Evolutionary conservation across 2,329 filamentous ascomycete genomes (phyloP).

Genomic region (Diaporthe amygdali): DNA sequence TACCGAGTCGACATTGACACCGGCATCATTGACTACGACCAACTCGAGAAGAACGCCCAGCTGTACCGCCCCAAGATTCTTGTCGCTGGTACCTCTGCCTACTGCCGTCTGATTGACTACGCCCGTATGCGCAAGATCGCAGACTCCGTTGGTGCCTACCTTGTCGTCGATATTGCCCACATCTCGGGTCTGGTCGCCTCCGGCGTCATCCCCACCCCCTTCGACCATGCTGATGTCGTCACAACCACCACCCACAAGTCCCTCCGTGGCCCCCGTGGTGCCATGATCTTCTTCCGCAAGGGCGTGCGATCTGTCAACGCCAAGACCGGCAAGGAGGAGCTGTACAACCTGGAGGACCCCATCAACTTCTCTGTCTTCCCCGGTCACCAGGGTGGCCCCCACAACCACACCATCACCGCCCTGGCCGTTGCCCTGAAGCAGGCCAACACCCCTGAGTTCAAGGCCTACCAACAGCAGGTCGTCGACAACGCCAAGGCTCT

Average conservation of each 20-base stretch:
- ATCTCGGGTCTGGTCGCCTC: slow-evolving; percentile 96
- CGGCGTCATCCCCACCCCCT: slow-evolving; percentile 91
- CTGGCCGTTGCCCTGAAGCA: slow-evolving; percentile 95
- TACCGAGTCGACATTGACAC: slow-evolving; percentile 91
- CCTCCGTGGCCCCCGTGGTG: slow-evolving; percentile 92
- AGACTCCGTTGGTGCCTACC: slow-evolving; percentile 90
- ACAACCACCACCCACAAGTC: slow-evolving; percentile 99
- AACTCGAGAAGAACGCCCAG: slow-evolving; percentile 85
- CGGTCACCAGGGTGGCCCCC: slow-evolving; percentile 95
- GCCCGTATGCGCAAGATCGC: slow-evolving; percentile 94
- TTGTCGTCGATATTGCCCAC: slow-evolving; percentile 98
- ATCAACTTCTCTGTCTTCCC: slow-evolving; percentile 99
- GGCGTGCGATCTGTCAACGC: slow-evolving; percentile 87
- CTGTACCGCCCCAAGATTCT: slow-evolving; percentile 97
- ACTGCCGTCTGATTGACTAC: slow-evolving; percentile 98
- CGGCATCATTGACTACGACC: slow-evolving; percentile 96
- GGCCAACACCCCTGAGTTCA: slow-evolving; percentile 88
- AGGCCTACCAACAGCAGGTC: slow-evolving; percentile 91
- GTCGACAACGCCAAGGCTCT: slow-evolving; percentile 92
- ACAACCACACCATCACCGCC: slow-evolving; percentile 99
- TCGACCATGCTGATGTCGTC: slow-evolving; percentile 91
- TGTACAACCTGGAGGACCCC: slow-evolving; percentile 92
- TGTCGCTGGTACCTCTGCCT: slow-evolving; percentile 95
- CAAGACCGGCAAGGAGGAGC: slow-evolving; percentile 87
- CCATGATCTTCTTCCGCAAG: slow-evolving; percentile 99